phyloP scores from a whole-genome alignment of 768 basidiomycete genomes.

The Epithele typhae region DNA sequence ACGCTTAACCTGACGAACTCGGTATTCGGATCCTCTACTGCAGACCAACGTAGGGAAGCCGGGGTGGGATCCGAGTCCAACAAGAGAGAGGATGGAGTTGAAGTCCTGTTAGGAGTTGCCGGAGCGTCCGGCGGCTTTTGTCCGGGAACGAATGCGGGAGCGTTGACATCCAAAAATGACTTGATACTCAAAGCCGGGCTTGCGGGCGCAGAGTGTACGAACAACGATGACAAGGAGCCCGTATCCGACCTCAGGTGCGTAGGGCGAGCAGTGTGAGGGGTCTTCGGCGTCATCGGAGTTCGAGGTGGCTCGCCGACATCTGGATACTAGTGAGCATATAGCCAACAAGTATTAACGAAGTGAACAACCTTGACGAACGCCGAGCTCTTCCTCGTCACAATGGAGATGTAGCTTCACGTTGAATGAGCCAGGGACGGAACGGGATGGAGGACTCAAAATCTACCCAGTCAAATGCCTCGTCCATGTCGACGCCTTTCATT shows the following conservation, averaged over 20 bases:
- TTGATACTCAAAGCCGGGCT: slow-evolving; percentile 6
- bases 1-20: slow-evolving; percentile 64
- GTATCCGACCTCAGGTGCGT: slow-evolving; percentile 5
- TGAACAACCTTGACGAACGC: slow-evolving; percentile 32
- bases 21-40: slow-evolving; percentile 45
- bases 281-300: slow-evolving; percentile 9
- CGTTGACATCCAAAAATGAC: slow-evolving; percentile 33
- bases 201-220: slow-evolving; percentile 1
- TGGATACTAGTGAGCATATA: neutral
- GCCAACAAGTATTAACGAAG: neutral
- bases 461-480: slow-evolving; percentile 92
- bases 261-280: slow-evolving; percentile 8
- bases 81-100: slow-evolving; percentile 2
- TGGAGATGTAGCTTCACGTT: slow-evolving; percentile 56
- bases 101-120: neutral
- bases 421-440: neutral
- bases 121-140: slow-evolving; percentile 1
- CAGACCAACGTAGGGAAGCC: slow-evolving; percentile 11
- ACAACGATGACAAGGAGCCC: neutral
- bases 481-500: slow-evolving; percentile 68
- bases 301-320: slow-evolving; percentile 2
- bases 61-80: neutral
- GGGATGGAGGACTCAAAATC: slow-evolving; percentile 19
- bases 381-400: slow-evolving; percentile 58
- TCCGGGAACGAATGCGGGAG: slow-evolving; percentile 35